Evolutionary conservation across 495 filamentous ascomycete genomes (phyloP).

Genomic region (Cercophora sp.): DNA sequence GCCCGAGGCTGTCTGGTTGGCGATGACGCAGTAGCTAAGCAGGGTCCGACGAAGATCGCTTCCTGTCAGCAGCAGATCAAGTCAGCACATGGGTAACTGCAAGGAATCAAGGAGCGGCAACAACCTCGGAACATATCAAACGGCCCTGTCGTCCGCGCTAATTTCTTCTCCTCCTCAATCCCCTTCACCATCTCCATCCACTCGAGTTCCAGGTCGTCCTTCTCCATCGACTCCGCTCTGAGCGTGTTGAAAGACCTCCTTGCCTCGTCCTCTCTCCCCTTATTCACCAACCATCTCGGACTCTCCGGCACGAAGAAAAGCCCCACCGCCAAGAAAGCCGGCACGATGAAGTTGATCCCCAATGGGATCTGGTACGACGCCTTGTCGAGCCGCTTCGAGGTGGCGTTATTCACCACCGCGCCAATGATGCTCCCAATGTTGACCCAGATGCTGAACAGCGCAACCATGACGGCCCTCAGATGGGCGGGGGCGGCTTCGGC

Average conservation of each 20-base stretch:
- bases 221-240: too few relatives aligned
- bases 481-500: constrained; percentile 1
- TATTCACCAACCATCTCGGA: constrained; percentile 33
- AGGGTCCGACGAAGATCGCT: not conserved
- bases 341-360: constrained; percentile 51
- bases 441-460: not conserved
- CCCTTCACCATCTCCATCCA: constrained; percentile 3
- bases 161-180: not conserved
- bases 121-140: constrained; percentile 7
- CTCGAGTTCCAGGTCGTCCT: not conserved
- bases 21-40: not conserved
- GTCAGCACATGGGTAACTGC: too few relatives aligned
- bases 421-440: not conserved
- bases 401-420: constrained; percentile 49
- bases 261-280: not conserved
- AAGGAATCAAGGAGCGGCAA: too few relatives aligned
- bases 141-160: too few relatives aligned
- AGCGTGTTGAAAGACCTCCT: too few relatives aligned
- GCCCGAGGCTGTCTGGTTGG: constrained; percentile 3
- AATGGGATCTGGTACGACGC: constrained; percentile 53
- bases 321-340: constrained; percentile 43
- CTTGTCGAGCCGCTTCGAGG: constrained; percentile 37
- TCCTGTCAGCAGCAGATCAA: too few relatives aligned
- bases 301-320: constrained; percentile 58
- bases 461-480: not conserved